Base-by-base conservation (phyloP, 1,284 basidiomycete genomes). In the Schizophyllum commune region DNA sequence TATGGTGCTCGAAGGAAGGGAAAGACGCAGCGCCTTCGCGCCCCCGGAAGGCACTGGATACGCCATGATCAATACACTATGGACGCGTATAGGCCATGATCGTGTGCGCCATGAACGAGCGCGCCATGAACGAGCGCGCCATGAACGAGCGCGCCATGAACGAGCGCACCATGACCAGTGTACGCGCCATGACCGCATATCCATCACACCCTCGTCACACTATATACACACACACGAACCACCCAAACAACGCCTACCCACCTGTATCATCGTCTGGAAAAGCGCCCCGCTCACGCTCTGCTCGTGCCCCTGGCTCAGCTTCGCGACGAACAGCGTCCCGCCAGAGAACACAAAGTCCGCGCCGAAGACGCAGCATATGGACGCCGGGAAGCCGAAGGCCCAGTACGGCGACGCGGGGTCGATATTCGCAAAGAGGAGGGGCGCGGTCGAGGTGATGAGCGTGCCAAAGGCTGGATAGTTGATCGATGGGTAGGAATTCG, bases 301-400 rank as follows among this genome's bases (percentile, higher is more conserved):
- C 68, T 95, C 92, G 61, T 88, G 80, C 1, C 85, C 85, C 1
- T 81, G 72, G 2, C 84, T 82, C n/a, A 90, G 77, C 63, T 86
- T 86, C 0, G 91, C 85, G 59, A 93, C 83, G 69, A 91, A 94
- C 20, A 94, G 76, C 1, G 84, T 86, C 1, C 90, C 91, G 1
- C 84, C 78, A 0, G 91, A 78, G 70, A 88, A 92, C 11, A 92
- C 83, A 68, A 94, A 90, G 69, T 94, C 91, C 0, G 85, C 89
- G 39, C 92, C 92, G 54, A 91, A 79, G 22, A 92, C 91, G 13
- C 81, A 75, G 60, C 91, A 67, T 64, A 88, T 79, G 51, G 92
- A 85, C 0, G 88, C 84, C 4, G 91, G 89, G 75, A 96, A 94
- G 15, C 86, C 87, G 61, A 83, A 89, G 1, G 84, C 84, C 92